phyloP scores from a whole-genome alignment of 352 stramenopile genomes.

The Pythium dissotocum region DNA sequence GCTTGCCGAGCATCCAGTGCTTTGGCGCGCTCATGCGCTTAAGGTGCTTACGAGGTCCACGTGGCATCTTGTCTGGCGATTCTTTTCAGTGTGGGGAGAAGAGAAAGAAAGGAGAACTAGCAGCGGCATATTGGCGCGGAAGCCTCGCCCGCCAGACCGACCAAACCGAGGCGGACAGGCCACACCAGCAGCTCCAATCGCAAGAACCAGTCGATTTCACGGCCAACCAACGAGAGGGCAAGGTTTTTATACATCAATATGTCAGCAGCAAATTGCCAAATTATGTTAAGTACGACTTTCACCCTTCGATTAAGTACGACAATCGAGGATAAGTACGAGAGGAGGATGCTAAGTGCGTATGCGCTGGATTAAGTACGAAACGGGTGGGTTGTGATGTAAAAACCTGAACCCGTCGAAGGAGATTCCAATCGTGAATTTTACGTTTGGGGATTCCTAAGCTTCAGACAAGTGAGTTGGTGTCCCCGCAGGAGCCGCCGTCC shows the following conservation, averaged over 20 bases:
- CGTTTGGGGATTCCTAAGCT: background rate
- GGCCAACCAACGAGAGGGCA: slow-evolving; percentile 4
- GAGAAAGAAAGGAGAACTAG: slow-evolving; percentile 37
- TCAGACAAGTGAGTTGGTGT: too few species aligned
- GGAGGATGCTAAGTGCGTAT: background rate
- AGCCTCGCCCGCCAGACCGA: background rate
- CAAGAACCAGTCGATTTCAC: slow-evolving; percentile 9
- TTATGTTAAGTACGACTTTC: background rate
- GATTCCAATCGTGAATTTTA: background rate
- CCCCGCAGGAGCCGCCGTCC: too few species aligned
- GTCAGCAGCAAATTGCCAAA: slow-evolving; percentile 6
- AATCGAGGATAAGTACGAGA: background rate
- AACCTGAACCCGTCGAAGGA: background rate
- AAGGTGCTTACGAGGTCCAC: slow-evolving; percentile 86
- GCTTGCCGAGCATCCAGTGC: slow-evolving; percentile 91
- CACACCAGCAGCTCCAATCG: background rate
- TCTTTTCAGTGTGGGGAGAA: slow-evolving; percentile 17
- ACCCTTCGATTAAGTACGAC: background rate
- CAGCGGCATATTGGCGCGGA: background rate
- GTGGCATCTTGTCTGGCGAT: slow-evolving; percentile 52
- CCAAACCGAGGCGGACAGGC: background rate
- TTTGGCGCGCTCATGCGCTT: slow-evolving; percentile 87
- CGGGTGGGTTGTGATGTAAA: background rate
- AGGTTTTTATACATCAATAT: background rate
- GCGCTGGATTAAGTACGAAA: background rate